A percentile compares a stretch with the other conserved stretches of the same genome.
phyloP scores from a whole-genome alignment of 352 stramenopile species.

The Globisporangium canariense region DNA sequence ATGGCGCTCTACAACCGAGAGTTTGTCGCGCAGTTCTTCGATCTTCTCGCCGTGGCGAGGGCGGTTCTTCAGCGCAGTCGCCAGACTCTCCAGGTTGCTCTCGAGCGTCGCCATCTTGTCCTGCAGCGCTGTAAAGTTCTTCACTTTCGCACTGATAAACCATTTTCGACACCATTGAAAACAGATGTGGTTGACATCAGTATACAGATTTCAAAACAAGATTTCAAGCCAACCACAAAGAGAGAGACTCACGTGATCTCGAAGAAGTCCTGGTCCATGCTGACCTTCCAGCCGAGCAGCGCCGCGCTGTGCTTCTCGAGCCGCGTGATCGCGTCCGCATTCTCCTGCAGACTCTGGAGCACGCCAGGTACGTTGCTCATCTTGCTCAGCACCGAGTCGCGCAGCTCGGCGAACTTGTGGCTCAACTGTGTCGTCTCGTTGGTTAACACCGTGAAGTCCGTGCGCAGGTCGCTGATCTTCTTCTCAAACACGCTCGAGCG shows the following conservation, averaged over 20 bases:
- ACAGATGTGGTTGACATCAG: neutral
- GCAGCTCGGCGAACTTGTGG: slow-evolving; percentile 48
- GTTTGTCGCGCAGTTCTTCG: slow-evolving; percentile 50
- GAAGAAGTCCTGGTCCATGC: slow-evolving; percentile 57
- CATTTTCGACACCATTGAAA: neutral
- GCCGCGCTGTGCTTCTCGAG: slow-evolving; percentile 72
- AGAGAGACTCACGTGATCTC: slow-evolving; percentile 31
- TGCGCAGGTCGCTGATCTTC: slow-evolving; percentile 54
- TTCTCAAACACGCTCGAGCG: slow-evolving; percentile 61
- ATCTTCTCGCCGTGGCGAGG: slow-evolving; percentile 58
- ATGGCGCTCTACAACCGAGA: slow-evolving; percentile 50
- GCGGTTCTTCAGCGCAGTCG: slow-evolving; percentile 33
- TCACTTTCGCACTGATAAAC: slow-evolving; percentile 38
- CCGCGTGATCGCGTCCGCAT: slow-evolving; percentile 51
- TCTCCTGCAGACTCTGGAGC: slow-evolving; percentile 37
- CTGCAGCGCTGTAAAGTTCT: slow-evolving; percentile 39
- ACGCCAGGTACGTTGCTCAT: slow-evolving; percentile 24
- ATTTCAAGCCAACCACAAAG: neutral
- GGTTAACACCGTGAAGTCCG: slow-evolving; percentile 50
- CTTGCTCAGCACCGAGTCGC: slow-evolving; percentile 37
- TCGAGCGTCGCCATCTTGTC: slow-evolving; percentile 61
- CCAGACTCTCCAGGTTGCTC: slow-evolving; percentile 51
- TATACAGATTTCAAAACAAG: neutral
- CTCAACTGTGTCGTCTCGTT: slow-evolving; percentile 37
- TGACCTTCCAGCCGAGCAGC: slow-evolving; percentile 58